phyloP scores from a whole-genome alignment of 2,329 filamentous ascomycete genomes.

The Calonectria multiphialidica region DNA sequence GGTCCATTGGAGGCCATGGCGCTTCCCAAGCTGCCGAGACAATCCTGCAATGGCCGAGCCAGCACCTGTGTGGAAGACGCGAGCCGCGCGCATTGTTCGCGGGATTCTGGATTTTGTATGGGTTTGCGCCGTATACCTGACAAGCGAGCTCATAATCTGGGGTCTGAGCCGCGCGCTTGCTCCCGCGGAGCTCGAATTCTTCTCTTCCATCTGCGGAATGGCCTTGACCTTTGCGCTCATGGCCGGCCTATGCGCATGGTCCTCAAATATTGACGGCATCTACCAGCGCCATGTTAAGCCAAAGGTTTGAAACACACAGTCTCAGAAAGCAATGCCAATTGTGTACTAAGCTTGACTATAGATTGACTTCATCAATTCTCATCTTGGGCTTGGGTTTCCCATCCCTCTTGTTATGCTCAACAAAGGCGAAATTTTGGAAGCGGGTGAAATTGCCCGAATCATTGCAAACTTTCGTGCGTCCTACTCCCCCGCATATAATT shows the following conservation, averaged over 20 bases:
- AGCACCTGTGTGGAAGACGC: slow-evolving; percentile 35
- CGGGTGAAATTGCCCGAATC: slow-evolving; percentile 54
- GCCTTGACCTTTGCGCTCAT: slow-evolving; percentile 52
- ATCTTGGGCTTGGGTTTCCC: slow-evolving; percentile 64
- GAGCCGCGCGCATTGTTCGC: slow-evolving; percentile 11
- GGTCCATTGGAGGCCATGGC: slow-evolving; percentile 23
- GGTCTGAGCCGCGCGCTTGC: slow-evolving; percentile 53
- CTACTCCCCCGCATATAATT: too few species aligned
- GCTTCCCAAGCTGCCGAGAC: slow-evolving; percentile 36
- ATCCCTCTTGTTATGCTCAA: slow-evolving; percentile 62
- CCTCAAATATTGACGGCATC: slow-evolving; percentile 34
- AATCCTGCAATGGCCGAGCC: slow-evolving; percentile 25
- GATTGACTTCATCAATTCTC: slow-evolving; percentile 63
- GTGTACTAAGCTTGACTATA: slow-evolving; percentile 38
- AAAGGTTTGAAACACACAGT: slow-evolving; percentile 42
- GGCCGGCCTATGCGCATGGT: slow-evolving; percentile 38
- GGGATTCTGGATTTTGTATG: slow-evolving; percentile 42
- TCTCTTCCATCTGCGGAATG: slow-evolving; percentile 64
- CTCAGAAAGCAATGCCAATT: too few species aligned
- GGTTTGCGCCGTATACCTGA: slow-evolving; percentile 53
- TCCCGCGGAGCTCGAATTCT: slow-evolving; percentile 53
- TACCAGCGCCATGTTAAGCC: slow-evolving; percentile 49
- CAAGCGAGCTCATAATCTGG: slow-evolving; percentile 61
- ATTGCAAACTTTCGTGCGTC: slow-evolving; percentile 59
- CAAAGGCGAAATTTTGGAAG: slow-evolving; percentile 46